Evolutionary conservation across 2,329 filamentous ascomycete species (phyloP), one percentile per base, ranked within the genome.

Genomic region (Fonsecaea pugnacius): DNA sequence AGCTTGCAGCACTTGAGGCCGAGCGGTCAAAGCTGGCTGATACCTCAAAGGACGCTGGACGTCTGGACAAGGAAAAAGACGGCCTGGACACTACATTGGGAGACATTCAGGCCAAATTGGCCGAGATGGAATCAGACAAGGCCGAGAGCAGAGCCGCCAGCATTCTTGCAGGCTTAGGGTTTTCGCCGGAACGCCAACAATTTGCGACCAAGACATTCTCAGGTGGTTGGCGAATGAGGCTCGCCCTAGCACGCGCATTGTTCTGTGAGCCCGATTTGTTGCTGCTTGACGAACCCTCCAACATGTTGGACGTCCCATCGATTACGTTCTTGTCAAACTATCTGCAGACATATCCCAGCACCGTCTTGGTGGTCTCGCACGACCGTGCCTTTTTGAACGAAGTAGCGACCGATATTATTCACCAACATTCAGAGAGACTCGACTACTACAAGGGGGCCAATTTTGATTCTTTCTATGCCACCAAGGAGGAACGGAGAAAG

Each of bases 291-390:
- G 95, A 99, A 87, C 95, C 95, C 80, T 98, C 94, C 62, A 98
- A 98, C 88, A 98, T 98, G 94, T 92, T 99, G 91, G 95, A 98
- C 80, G 95, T 99, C 63, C 95, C 95, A n/a, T 98, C 95, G 27
- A 98, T 99, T 75, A 96, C 95, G 62, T 99, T 98, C 86, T 85
- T 99, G 76, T 91, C 94, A 54, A 94, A 93, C 74, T 99, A 99
- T 75, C 89, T 99, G 8, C 93, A 97, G 77, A 84, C 83, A 55
- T 99, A 99, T 75, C 94, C 94, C 43, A 96, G 92, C 78, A 98
- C 95, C 1, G 88, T 99, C 32, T 84, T 99, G 14, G 94, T 99
- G 60, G 95, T 99, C 69, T 96, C 92, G 78, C 95, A 99, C 90
- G 95, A 99, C 86, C 88, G 95, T 84, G 93, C 95, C 0, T 99